Evolutionary conservation across 257 asterid genomes (phyloP), one percentile per base, ranked within the genome.

Genomic region (Verbascum thapsus): DNA sequence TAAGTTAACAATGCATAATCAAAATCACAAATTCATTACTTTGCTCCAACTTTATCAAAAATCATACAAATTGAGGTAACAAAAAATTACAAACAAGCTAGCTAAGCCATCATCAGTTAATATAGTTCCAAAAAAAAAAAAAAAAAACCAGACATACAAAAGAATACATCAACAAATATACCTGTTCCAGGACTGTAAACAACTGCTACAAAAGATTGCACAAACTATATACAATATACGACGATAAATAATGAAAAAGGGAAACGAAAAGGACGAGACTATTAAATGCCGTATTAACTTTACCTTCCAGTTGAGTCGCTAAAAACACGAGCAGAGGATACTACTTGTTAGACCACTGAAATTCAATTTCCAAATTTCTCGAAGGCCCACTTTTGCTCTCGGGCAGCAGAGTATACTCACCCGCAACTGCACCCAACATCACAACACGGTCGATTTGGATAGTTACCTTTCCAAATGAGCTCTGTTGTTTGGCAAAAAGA

Each of bases 381-480:
- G 98, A 80, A 10, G 96, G 95, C 40, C 98, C 98, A 1, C 95
- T 91, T 80, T 88, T 91, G 90, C 98, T 91, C 54, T 83, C 88
- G 0, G 98, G 98, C 48, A 91, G 80, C 43, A 91, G 55, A 0
- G 96, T 84, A 75, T 91, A 91, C 68, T 91, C 99, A 43, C 99
- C 99, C 0, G 99, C 91, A 12, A 94, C 99, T 16, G 92, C 95
- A 8, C 99, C 99, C 45, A 94, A 81, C 99, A 94, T 94, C 64
- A 94, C 99, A 7, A 94, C 97, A 0, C 97, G 96, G 69, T 94
- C 99, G 19, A 94, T 90, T 79, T 94, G 99, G 71, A 94, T 94
- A 0, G 99, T 94, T 19, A 90, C 99, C 76, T 94, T 94, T 39
- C 99, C 99, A 7, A 94, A 94, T 48, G 97, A 87, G 81, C 96